Conservation (phyloP, 768 basidiomycete genomes). For the Hydnomerulius pinastri region DNA sequence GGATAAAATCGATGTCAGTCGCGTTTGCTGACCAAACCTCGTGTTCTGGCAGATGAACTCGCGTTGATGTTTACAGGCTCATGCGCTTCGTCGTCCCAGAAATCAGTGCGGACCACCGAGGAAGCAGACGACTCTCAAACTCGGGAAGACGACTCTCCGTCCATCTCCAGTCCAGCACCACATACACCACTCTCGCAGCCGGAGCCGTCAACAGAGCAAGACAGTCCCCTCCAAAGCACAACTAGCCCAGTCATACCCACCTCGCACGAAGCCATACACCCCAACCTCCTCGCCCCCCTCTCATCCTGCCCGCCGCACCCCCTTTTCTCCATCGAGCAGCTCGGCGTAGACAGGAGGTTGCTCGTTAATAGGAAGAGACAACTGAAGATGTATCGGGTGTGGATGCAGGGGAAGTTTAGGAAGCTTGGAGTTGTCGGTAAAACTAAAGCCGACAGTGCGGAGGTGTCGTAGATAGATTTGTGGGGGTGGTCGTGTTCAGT, state of each 20-base stretch:
- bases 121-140: constrained; percentile 36
- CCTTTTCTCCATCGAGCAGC: constrained; percentile 77
- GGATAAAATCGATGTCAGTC: not conserved
- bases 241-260: not conserved
- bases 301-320: constrained; percentile 45
- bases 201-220: not conserved
- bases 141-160: constrained; percentile 12
- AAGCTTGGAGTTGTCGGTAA: constrained; percentile 35
- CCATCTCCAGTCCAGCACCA: constrained; percentile 4
- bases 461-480: not conserved
- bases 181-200: constrained; percentile 10
- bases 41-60: constrained; percentile 65
- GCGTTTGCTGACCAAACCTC: not conserved
- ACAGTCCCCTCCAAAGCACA: constrained; percentile 4
- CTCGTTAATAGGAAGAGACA: constrained; percentile 93
- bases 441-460: too few species aligned
- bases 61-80: constrained; percentile 77
- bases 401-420: constrained; percentile 87
- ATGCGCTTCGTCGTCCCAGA: constrained; percentile 36
- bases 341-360: constrained; percentile 88
- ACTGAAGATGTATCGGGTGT: constrained; percentile 96
- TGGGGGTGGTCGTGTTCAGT: not conserved
- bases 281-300: constrained; percentile 32
- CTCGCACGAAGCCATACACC: constrained; percentile 34
- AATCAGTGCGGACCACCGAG: constrained; percentile 33